Evolutionary conservation across 2,329 filamentous ascomycete genomes (phyloP), one percentile per base, ranked within the genome.

Genomic region (Pseudogymnoascus sp.): DNA sequence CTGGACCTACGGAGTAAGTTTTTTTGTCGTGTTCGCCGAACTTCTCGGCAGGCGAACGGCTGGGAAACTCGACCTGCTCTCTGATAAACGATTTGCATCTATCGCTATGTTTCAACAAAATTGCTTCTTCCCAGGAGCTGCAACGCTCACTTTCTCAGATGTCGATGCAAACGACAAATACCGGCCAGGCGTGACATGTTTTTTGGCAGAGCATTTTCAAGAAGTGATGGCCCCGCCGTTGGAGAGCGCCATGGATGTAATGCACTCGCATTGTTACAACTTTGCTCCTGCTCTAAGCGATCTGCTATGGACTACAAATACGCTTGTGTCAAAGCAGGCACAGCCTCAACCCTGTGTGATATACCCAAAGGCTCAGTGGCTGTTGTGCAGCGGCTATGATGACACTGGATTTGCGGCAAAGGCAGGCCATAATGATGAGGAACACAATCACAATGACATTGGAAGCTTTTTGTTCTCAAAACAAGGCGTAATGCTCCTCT

Each of bases 231-330:
- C n/a, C n/a, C 46, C 46, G 0, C 46, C 46, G 1, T 19, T 56
- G 2, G 26, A 33, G n/a, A 56, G 46, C 26, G 46, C 46, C 10
- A 56, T 56, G 46, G 46, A 31, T 56, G 3, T 56, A 19, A 56
- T 56, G 46, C 46, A 56, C 46, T 56, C 46, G 26, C 46, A 56
- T 56, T 56, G 46, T 12, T 56, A 56, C 26, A 56, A 56, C 46
- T 56, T 56, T 33, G 46, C 46, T 16, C 46, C 46, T 31, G 46
- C 46, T 31, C 26, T 56, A 33, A 33, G 46, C 33, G 46, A 56
- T 31, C 2, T 56, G 8, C 10, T 56, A n/a, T 56, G 46, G 46
- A 56, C 46, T 12, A 31, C 46, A 19, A 12, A 33, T 12, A 19
- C 46, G 6, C 26, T 56, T 6, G 14, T 56, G 5, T 56, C 46